Percentiles rank a stretch among this genome's conserved stretches.
These are phyloP conservation scores for Pulveroboletus ravenelii DNA, from an alignment of 768 basidiomycete genomes.

Conservation along the genomic window DNA sequence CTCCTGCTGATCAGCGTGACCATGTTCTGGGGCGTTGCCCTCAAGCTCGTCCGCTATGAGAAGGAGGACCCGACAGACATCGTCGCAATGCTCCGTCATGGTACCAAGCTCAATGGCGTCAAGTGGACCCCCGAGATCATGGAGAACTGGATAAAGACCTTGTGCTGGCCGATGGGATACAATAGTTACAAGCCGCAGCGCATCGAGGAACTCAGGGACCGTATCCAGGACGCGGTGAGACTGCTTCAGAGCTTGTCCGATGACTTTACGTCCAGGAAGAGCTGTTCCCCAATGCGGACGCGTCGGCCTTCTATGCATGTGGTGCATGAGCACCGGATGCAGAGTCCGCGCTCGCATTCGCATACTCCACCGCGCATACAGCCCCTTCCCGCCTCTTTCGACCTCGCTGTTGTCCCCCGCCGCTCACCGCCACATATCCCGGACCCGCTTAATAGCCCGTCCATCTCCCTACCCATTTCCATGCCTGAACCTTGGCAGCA, in stretches of 20 bases:
- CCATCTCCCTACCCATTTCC: background rate
- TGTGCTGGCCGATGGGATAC: slow-evolving; percentile 67
- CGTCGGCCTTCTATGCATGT: slow-evolving; percentile 13
- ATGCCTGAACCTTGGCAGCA: slow-evolving; percentile 28
- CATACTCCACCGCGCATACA: background rate
- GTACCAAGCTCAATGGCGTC: slow-evolving; percentile 45
- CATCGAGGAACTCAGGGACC: slow-evolving; percentile 41
- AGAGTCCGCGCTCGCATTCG: background rate
- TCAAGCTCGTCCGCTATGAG: slow-evolving; percentile 66
- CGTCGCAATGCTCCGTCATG: slow-evolving; percentile 61
- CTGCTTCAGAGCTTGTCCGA: slow-evolving; percentile 19
- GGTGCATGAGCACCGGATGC: background rate
- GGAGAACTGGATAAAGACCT: slow-evolving; percentile 51
- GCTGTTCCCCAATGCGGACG: background rate
- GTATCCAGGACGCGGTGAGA: slow-evolving; percentile 52
- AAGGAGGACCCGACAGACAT: slow-evolving; percentile 63
- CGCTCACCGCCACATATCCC: slow-evolving; percentile 1
- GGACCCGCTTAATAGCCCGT: slow-evolving; percentile 13
- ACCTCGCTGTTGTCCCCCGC: background rate
- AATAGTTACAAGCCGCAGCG: slow-evolving; percentile 40
- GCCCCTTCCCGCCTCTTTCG: slow-evolving; percentile 1
- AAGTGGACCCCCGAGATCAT: slow-evolving; percentile 53
- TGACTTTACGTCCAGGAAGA: slow-evolving; percentile 5
- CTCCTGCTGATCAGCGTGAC: slow-evolving; percentile 57
- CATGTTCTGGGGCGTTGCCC: slow-evolving; percentile 67